Evolutionary conservation across 441 rosid genomes (phyloP), one percentile per base, ranked within the genome.

Genomic region (Mallotus japonicus): DNA sequence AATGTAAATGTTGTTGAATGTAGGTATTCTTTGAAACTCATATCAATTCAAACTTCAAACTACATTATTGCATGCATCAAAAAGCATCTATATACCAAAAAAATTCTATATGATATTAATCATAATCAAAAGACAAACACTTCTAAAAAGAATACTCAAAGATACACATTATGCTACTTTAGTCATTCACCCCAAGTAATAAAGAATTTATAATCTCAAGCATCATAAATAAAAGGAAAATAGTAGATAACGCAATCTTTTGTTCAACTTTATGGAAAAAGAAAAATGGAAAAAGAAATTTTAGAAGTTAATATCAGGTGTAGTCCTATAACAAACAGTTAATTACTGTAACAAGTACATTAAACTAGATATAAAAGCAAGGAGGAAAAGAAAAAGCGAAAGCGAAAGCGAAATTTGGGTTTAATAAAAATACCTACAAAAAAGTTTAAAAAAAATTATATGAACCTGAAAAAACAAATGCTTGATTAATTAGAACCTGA

Each of bases 401-500:
- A n/a, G n/a, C n/a, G n/a, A n/a, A n/a, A n/a, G n/a, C n/a, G n/a
- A n/a, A n/a, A n/a, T n/a, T n/a, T n/a, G n/a, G n/a, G n/a, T n/a
- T n/a, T n/a, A n/a, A n/a, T n/a, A n/a, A n/a, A n/a, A n/a, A n/a
- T n/a, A n/a, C n/a, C n/a, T n/a, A n/a, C n/a, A n/a, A n/a, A n/a
- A n/a, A n/a, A n/a, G n/a, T n/a, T n/a, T n/a, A n/a, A n/a, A n/a
- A n/a, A n/a, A n/a, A n/a, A n/a, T n/a, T n/a, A n/a, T n/a, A n/a
- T 92, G 96, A 77, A 87, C 82, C 98, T 95, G 90, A n/a, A n/a
- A n/a, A n/a, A 69, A 78, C 66, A 81, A 64, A 59, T 69, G 72
- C 20, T 22, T 50, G 17, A 75, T 8, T 61, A 61, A 22, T 81
- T 44, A 81, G 67, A 76, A 62, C 20, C 13, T 22, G 22, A 51